These are phyloP conservation scores for Podila clonocystis DNA, from an alignment of 192 early-diverging fungal genomes.

Conservation along the genomic window DNA sequence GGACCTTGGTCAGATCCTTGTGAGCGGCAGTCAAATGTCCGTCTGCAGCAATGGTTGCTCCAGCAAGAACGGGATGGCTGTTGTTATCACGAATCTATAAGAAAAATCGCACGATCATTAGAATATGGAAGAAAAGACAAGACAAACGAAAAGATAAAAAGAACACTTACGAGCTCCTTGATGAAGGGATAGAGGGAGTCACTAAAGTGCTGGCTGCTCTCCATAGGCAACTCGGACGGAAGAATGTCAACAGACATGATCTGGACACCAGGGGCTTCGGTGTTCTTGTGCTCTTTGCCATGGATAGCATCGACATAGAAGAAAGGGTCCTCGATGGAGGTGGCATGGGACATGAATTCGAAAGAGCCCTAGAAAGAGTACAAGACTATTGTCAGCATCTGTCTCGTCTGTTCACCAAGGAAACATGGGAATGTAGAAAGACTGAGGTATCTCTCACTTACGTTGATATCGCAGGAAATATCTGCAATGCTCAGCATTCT, in stretches of 20 bases:
- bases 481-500: conserved; percentile 90
- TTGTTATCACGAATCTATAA: conserved; percentile 57
- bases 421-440: background rate
- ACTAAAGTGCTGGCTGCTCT: conserved; percentile 94
- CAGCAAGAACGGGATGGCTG: conserved; percentile 73
- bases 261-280: conserved; percentile 85
- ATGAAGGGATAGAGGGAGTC: conserved; percentile 84
- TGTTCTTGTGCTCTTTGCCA: conserved; percentile 66
- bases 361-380: conserved; percentile 76
- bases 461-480: conserved; percentile 93
- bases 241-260: conserved; percentile 98
- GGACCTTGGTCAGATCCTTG: conserved; percentile 58
- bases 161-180: conserved; percentile 75
- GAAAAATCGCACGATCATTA: conserved; percentile 7
- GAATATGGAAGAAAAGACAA: background rate
- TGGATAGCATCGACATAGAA: conserved; percentile 91
- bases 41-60: conserved; percentile 81
- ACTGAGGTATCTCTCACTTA: conserved; percentile 34
- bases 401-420: background rate
- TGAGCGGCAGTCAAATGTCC: conserved; percentile 72
- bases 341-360: conserved; percentile 92
- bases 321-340: conserved; percentile 90
- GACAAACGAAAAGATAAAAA: background rate
- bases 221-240: conserved; percentile 95
- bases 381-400: background rate